Base-by-base conservation (phyloP, 768 basidiomycete genomes). In the Tulasnella sp. region DNA sequence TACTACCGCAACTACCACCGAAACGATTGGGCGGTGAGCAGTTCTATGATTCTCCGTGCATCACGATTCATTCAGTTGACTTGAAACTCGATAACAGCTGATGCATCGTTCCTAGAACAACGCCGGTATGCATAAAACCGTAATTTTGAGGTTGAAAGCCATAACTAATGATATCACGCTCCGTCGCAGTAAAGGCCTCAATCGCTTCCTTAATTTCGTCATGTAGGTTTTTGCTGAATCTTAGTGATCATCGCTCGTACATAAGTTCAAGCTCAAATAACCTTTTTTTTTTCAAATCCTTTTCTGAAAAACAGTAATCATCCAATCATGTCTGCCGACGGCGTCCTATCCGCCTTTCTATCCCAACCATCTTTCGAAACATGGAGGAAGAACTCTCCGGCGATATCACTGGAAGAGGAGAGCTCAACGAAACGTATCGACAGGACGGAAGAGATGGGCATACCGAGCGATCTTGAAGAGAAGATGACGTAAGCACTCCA, bases 1-100 rank as follows among this genome's bases (percentile, higher is more conserved):
- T 98, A 24, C 78, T 97, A 63, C 84, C 89, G 17, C 73, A 80
- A 2, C 72, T 98, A 29, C 96, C 96, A 15, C 96, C 96, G 0
- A 98, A 98, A 70, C 80, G 92, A 48, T 77, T 98, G 62, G 88
- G 88, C 70, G 82, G 90, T 91, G 65, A 74, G 88, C n/a, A n/a
- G n/a, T n/a, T n/a, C n/a, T n/a, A n/a, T n/a, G n/a, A n/a, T 76
- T 29, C 8, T 30, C 42, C 42, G 43, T 27, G 9, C 5, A 3
- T 41, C 31, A 22, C n/a, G 30, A 29, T 34, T 41, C n/a, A 48
- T 44, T 55, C 41, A 3, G 24, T 29, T 38, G 56, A 65, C 60
- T 45, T 49, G 15, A 25, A 12, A 58, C 38, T 21, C 58, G 66
- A 61, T 25, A n/a, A n/a, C 64, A 86, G 88, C 87, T 34, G 96